Evolutionary conservation across 352 stramenopile genomes (phyloP), one percentile per base, ranked within the genome.

Genomic region (Blastocystis sp.): DNA sequence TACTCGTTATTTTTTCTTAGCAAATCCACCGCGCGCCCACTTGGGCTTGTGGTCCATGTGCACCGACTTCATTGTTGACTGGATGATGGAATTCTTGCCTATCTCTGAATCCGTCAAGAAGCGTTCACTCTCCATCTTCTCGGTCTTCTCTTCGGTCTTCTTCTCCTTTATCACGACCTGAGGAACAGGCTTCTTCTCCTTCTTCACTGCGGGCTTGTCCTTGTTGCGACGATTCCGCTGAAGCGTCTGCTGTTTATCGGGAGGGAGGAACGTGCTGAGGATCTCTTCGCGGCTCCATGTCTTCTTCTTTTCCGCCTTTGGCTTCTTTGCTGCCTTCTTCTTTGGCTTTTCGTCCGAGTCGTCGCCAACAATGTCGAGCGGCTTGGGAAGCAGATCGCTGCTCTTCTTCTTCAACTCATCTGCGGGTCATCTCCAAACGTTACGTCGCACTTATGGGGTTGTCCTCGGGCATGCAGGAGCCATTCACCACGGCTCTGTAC

Each of bases 211-310:
- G 38, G 28, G 48, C 38, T 21, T 19, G 45, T 17, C 38, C 7
- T 2, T 23, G 9, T 9, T 23, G 41, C 19, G 17, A 53, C 19
- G 4, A 4, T 65, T 56, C 21, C 38, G 28, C 28, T 34, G 48
- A 9, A 17, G 21, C 10, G 48, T 66, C 52, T 19, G 5, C 41
- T 81, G 71, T 23, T 81, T 81, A 38, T 56, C n/a, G 3, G 71
- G 71, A 81, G 71, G 71, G 21, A 81, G 48, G 48, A 81, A 81
- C 2, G 71, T 81, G 45, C 71, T 81, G 21, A 81, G 71, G 52
- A 81, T 81, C 45, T 81, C 52, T 48, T 81, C 71, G 53, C 71
- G 71, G 38, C 48, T 64, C 71, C 71, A 81, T 17, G 53, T 62
- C 48, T 81, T 81, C 71, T 81, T 81, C 43, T 81, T 65, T 43